Evolutionary conservation across 1,139 yeast species (phyloP), one percentile per base, ranked within the genome.

Genomic region (Geotrichum restrictum): DNA sequence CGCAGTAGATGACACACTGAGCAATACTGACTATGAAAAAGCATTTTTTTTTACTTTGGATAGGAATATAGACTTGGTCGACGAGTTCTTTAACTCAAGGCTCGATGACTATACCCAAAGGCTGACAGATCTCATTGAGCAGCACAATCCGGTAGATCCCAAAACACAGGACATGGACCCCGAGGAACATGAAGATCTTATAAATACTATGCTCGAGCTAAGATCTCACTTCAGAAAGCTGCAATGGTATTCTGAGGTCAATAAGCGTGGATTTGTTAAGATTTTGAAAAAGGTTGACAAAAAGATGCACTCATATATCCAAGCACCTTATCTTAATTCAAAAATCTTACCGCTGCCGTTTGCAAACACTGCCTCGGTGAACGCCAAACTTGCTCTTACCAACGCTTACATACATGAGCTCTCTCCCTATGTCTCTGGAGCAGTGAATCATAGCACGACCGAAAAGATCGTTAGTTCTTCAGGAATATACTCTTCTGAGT

Each of bases 211-310:
- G 45, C 74, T 88, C 34, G 97, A 89, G 65, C 74, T 89, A 53
- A 77, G 95, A 49, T 76, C 85, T 13, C 80, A 82, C 57, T 80
- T 85, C 57, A 77, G 96, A 55, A 89, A 89, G 68, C 74, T 91
- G 65, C 71, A 72, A 66, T 91, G 97, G 96, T 91, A 81, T 67
- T 95, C 95, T 18, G 97, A 91, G 62, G 79, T 91, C 63, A 91
- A 91, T 72, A 88, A 86, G 66, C 83, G 93, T 57, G 98, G 96
- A 0, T 86, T 89, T 63, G 78, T 82, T 53, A 91, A 91, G 72
- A 93, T 93, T 59, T 74, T 93, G 65, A 91, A 91, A 72, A 89
- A 89, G 60, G 76, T 89, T 61, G 98, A 93, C 68, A 93, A 93
- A 72, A 88, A 88, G 67, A 75, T 85, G 54, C 87, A 91, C 10